Percentiles rank a stretch among this genome's conserved stretches.
Conservation (phyloP, 805 yeast species). For the Torulaspora franciscae region DNA sequence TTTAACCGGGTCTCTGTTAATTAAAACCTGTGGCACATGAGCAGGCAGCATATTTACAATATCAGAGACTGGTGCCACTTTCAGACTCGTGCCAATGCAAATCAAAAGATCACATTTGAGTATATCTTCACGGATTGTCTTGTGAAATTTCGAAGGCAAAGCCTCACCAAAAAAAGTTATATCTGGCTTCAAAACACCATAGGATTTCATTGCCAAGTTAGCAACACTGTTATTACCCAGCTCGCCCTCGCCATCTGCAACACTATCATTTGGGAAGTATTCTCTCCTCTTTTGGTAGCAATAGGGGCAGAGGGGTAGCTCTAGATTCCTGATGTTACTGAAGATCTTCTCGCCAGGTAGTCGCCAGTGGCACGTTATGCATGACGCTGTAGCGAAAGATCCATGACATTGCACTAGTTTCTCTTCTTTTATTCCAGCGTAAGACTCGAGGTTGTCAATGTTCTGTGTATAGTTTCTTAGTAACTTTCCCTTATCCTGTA, state of each 20-base stretch:
- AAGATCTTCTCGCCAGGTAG: constrained; percentile 63
- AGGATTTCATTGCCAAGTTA: constrained; percentile 41
- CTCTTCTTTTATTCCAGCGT: constrained; percentile 65
- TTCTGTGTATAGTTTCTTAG: constrained; percentile 86
- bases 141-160: constrained; percentile 66
- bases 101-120: constrained; percentile 68
- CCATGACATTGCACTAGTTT: constrained; percentile 88
- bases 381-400: constrained; percentile 82
- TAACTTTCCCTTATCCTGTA: constrained; percentile 72
- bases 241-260: constrained; percentile 14
- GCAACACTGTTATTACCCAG: constrained; percentile 2
- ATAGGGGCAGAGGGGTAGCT: constrained; percentile 67
- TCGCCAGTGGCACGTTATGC: constrained; percentile 66
- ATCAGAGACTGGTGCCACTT: constrained; percentile 88
- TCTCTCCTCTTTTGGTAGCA: constrained; percentile 47
- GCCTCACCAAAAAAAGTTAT: constrained; percentile 89
- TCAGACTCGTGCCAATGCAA: constrained; percentile 85
- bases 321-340: constrained; percentile 51
- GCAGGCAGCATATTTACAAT: constrained; percentile 69
- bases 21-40: constrained; percentile 76
- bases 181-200: constrained; percentile 87
- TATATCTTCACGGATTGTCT: constrained; percentile 53
- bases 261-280: constrained; percentile 24
- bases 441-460: constrained; percentile 80
- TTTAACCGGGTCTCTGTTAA: constrained; percentile 68